Conservation (phyloP, 768 basidiomycete genomes). For the Russula sp. region DNA sequence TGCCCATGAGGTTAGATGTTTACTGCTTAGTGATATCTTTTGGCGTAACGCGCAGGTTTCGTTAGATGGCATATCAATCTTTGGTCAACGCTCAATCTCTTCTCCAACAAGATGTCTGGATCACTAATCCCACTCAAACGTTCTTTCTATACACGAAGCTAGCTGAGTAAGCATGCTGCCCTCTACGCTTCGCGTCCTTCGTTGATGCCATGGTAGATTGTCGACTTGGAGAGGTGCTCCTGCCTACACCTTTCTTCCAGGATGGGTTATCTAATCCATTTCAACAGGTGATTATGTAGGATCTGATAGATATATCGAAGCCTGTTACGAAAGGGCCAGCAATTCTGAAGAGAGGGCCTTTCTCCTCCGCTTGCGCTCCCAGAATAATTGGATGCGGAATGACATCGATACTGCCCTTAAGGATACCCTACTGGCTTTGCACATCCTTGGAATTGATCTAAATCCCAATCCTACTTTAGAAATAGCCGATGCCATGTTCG, state of each 20-base stretch:
- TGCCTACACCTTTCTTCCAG: not conserved
- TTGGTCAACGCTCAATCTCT: slow-evolving; percentile 58
- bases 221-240: slow-evolving; percentile 60
- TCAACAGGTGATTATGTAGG: slow-evolving; percentile 49
- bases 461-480: slow-evolving; percentile 50
- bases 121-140: slow-evolving; percentile 45
- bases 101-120: slow-evolving; percentile 55
- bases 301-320: slow-evolving; percentile 52
- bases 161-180: slow-evolving; percentile 52
- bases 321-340: slow-evolving; percentile 51
- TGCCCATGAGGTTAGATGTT: slow-evolving; percentile 59
- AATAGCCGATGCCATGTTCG: slow-evolving; percentile 63
- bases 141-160: slow-evolving; percentile 54
- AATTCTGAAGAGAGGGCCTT: slow-evolving; percentile 55
- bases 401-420: slow-evolving; percentile 54
- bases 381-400: slow-evolving; percentile 61
- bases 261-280: not conserved
- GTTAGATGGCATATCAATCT: slow-evolving; percentile 60
- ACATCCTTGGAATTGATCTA: slow-evolving; percentile 59
- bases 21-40: not conserved
- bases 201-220: slow-evolving; percentile 40
- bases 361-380: slow-evolving; percentile 56
- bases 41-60: slow-evolving; percentile 6
- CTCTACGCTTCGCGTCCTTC: not conserved
- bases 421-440: slow-evolving; percentile 58